A percentile compares a stretch with the other conserved stretches of the same genome.
These are phyloP conservation scores for Puccinia triticina DNA, from an alignment of 1,284 basidiomycete genomes.

Conservation along the genomic window DNA sequence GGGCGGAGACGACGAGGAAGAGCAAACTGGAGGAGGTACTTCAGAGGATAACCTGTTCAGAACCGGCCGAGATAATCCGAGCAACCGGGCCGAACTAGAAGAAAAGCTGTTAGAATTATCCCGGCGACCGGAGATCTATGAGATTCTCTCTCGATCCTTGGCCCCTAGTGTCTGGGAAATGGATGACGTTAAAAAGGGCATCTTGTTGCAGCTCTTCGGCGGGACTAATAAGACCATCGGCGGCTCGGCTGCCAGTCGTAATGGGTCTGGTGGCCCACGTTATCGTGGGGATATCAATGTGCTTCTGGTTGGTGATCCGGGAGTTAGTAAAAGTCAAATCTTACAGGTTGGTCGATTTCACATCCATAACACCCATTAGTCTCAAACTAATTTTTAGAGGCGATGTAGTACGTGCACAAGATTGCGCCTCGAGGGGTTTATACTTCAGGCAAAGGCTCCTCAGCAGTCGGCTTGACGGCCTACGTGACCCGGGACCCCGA, in stretches of 20 bases:
- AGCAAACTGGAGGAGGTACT: slow-evolving; percentile 60
- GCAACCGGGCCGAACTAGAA: slow-evolving; percentile 64
- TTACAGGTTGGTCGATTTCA: slow-evolving; percentile 68
- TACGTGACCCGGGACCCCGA: slow-evolving; percentile 98
- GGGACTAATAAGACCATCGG: slow-evolving; percentile 96
- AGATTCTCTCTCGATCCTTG: slow-evolving; percentile 78
- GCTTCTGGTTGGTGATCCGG: slow-evolving; percentile 93
- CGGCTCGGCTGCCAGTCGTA: slow-evolving; percentile 68
- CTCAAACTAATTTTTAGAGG: neutral
- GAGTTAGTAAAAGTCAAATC: slow-evolving; percentile 96
- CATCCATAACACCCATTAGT: neutral
- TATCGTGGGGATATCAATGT: slow-evolving; percentile 99
- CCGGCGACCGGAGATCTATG: slow-evolving; percentile 79
- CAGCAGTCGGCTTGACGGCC: slow-evolving; percentile 95
- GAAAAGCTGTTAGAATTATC: slow-evolving; percentile 72
- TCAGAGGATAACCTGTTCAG: slow-evolving; percentile 7
- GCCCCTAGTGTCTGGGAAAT: slow-evolving; percentile 96
- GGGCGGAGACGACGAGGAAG: slow-evolving; percentile 64
- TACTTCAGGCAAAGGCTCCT: slow-evolving; percentile 95
- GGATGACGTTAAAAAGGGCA: slow-evolving; percentile 99
- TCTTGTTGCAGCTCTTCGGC: slow-evolving; percentile 91
- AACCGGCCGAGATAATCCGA: slow-evolving; percentile 61
- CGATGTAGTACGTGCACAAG: slow-evolving; percentile 88
- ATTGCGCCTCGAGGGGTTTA: slow-evolving; percentile 96
- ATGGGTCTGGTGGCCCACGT: slow-evolving; percentile 86